Base-by-base conservation (phyloP, 345 rosid species). In the Mangifera indica region DNA sequence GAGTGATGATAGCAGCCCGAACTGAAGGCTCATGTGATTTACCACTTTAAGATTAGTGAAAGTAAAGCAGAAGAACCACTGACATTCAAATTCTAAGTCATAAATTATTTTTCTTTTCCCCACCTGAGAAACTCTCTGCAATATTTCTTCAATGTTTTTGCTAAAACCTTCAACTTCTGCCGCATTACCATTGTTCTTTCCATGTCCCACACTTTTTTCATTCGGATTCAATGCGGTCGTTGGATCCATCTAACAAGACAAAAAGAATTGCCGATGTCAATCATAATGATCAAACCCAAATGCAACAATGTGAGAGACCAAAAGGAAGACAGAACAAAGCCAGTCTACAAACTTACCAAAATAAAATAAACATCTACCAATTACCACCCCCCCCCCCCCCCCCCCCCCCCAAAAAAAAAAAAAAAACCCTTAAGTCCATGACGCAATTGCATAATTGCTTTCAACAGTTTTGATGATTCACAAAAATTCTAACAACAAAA, bases 81-180 rank as follows among this genome's bases (percentile, higher is more conserved):
- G 25, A 14, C 15, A 66, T 17, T 29, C 29, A 56, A 68, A 40
- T 55, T 55, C 21, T 10, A 67, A 52, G 71, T 4, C 4, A 10
- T 2, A 37, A 37, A 37, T 22, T 29, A 29, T 29, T 29, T 22
- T 18, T 22, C 42, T 7, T 45, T 21, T 37, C 15, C 54, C 73
- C 48, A 84, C 92, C 87, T 70, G 76, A 77, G 56, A 80, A 48
- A 88, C 88, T 74, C 76, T 83, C n/a, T 76, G 73, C 57, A 72
- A 84, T 29, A 88, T 83, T 10, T 74, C 79, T 71, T 88, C 86
- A 17, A 84, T 57, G 34, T 74, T 77, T 48, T 57, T 37, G 37
- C 78, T 70, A 58, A 80, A 83, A 60, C 64, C 80, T 62, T 81
- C 84, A 70, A 81, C 64, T 72, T 81, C 76, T 13, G 63, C 59